A percentile compares a stretch with the other conserved stretches of the same genome.
Evolutionary conservation across 371 early-diverging fungal species (phyloP).

Genomic region (Batrachochytrium dendrobatidis): DNA sequence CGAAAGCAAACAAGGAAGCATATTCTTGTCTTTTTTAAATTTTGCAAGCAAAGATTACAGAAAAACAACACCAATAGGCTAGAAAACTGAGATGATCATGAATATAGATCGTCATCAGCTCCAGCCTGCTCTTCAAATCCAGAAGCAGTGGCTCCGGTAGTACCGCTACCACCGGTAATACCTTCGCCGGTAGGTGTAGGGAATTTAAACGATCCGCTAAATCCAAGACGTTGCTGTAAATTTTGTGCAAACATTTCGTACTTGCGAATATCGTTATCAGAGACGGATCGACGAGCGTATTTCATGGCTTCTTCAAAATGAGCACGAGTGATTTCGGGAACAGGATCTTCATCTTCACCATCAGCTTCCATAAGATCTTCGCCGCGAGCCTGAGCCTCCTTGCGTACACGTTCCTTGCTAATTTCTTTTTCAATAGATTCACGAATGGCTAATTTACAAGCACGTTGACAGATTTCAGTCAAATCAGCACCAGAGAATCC

Average conservation of each 20-base stretch:
- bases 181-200: slow-evolving; percentile 56
- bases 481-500: slow-evolving; percentile 99
- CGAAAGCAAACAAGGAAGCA: too few relatives aligned
- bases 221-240: slow-evolving; percentile 88
- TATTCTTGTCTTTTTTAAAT: too few relatives aligned
- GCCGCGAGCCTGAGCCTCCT: slow-evolving; percentile 62
- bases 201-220: slow-evolving; percentile 86
- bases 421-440: slow-evolving; percentile 96
- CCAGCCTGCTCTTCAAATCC: slow-evolving; percentile 43
- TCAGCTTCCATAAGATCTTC: slow-evolving; percentile 73
- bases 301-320: slow-evolving; percentile 99
- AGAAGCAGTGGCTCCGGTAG: slow-evolving; percentile 7
- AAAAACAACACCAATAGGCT: too few relatives aligned
- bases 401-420: slow-evolving; percentile 57
- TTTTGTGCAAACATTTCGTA: slow-evolving; percentile 99
- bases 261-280: slow-evolving; percentile 93
- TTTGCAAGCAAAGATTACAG: too few relatives aligned
- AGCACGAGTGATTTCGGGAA: slow-evolving; percentile 84
- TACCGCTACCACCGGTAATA: slow-evolving; percentile 3
- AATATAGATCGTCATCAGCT: slow-evolving; percentile 61
- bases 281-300: slow-evolving; percentile 94
- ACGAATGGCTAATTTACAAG: slow-evolving; percentile 98
- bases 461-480: slow-evolving; percentile 99
- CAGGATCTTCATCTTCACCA: slow-evolving; percentile 76
- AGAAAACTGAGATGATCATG: slow-evolving; percentile 41